Conservation (phyloP, 306 rosid species). For the Boehmeria nivea region DNA sequence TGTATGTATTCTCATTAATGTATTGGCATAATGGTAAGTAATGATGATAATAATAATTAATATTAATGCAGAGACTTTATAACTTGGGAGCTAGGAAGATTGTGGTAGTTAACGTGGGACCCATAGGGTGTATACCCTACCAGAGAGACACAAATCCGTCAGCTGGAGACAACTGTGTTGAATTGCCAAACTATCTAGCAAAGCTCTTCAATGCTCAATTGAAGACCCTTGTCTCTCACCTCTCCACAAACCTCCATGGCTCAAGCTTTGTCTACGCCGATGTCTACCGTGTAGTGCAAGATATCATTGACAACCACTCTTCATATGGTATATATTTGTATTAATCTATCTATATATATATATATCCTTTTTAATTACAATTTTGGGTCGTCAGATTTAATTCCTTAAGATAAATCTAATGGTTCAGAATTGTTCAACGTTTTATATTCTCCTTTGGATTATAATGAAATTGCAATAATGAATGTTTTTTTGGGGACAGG, state of each 20-base stretch:
- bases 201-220: conserved; percentile 39
- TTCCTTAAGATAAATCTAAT: no score
- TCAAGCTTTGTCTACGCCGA: conserved; percentile 63
- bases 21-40: no score
- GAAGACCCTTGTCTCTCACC: conserved; percentile 42
- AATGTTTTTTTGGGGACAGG: conserved; percentile 25
- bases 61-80: conserved; percentile 46
- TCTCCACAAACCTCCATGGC: conserved; percentile 28
- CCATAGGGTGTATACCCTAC: conserved; percentile 72
- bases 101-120: conserved; percentile 64
- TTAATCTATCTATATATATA: no score
- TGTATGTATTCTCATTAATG: no score
- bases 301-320: conserved; percentile 42
- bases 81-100: conserved; percentile 61
- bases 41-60: no score
- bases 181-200: conserved; percentile 48
- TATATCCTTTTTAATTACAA: no score
- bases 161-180: conserved; percentile 43
- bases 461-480: no score
- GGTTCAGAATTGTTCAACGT: no score
- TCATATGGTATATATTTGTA: conserved; percentile 36
- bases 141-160: conserved; percentile 51
- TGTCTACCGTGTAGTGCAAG: conserved; percentile 43
- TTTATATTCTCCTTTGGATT: no score
- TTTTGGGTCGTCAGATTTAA: no score